These are phyloP conservation scores for Krasilnikovozyma curviuscula DNA, from an alignment of 768 basidiomycete species.

Conservation along the genomic window DNA sequence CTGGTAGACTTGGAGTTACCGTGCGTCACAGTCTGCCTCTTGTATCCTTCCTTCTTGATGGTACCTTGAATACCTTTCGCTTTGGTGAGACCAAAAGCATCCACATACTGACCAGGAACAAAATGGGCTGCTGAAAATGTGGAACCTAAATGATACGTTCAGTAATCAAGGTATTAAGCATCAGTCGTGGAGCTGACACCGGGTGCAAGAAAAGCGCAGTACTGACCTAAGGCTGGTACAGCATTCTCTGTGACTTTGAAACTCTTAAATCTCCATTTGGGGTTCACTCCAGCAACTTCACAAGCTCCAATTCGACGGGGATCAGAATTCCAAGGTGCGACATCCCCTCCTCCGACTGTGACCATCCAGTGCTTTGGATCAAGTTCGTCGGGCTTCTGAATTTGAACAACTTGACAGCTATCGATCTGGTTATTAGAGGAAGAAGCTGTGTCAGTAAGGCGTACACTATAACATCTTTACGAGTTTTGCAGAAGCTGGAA, in stretches of 20 bases:
- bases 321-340: no score
- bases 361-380: no score
- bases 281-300: conserved; percentile 54
- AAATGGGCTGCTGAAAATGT: conserved; percentile 80
- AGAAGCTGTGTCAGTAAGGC: neutral
- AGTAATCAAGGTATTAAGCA: no score
- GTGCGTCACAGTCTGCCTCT: conserved; percentile 77
- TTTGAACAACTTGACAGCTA: conserved; percentile 78
- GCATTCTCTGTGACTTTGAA: conserved; percentile 79
- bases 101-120: conserved; percentile 90
- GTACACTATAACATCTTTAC: no score
- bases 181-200: neutral
- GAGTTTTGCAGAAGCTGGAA: no score
- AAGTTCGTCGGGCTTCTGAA: no score
- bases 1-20: conserved; percentile 92
- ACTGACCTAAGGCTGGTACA: conserved; percentile 67
- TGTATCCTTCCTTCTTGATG: conserved; percentile 93
- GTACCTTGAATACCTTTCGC: conserved; percentile 93
- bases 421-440: conserved; percentile 38
- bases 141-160: no score
- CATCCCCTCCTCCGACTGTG: no score
- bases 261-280: conserved; percentile 70
- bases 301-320: no score
- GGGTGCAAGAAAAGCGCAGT: neutral
- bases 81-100: conserved; percentile 49